Evolutionary conservation across 176 grass and related monocot genomes (phyloP), one percentile per base, ranked within the genome.

Genomic region (Zea luxurians): DNA sequence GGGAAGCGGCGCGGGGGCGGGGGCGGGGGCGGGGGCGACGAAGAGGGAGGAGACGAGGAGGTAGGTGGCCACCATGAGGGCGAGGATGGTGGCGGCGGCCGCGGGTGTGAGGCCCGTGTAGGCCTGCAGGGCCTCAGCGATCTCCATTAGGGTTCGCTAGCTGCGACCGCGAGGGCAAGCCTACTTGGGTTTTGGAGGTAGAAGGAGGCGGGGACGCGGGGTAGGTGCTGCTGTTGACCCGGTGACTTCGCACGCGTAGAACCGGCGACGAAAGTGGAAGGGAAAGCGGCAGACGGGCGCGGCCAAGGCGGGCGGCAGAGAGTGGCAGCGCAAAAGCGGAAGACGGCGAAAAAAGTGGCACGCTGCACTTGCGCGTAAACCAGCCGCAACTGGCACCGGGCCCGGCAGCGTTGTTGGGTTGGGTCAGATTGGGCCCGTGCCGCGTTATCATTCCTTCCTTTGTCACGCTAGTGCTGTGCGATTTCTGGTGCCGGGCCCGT

Each of bases 21-120:
- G 61, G 69, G 43, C 17, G 0, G 77, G 53, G 8, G 54, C 7
- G 13, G 89, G 89, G 61, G 86, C 64, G 43, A 98, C 86, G 78
- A 97, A 92, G 80, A 89, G 80, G 61, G 84, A 80, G 42, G 88
- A 92, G 75, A 92, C 91, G 78, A 94, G 71, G 82, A 82, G 88
- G 81, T 92, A 98, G 62, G 86, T 89, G 41, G 87, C 88, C 71
- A 94, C 72, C 91, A 92, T 89, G 77, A 98, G 87, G 35, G 88
- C 82, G 4, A 92, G 77, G 79, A 98, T 91, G 64, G 95, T 94
- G 92, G 86, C 61, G 81, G 89, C 91, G 27, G 87, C 91, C 13
- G 83, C 89, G 5, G 83, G 89, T n/a, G 91, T 92, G 66, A 98
- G 89, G 73, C 92, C 92, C 57, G 89, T 94, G 85, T 94, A 94